A percentile compares a stretch with the other conserved stretches of the same genome.
These are phyloP conservation scores for Sporothrix pseudoabietina DNA, from an alignment of 2,329 filamentous ascomycete species.

Conservation along the genomic window DNA sequence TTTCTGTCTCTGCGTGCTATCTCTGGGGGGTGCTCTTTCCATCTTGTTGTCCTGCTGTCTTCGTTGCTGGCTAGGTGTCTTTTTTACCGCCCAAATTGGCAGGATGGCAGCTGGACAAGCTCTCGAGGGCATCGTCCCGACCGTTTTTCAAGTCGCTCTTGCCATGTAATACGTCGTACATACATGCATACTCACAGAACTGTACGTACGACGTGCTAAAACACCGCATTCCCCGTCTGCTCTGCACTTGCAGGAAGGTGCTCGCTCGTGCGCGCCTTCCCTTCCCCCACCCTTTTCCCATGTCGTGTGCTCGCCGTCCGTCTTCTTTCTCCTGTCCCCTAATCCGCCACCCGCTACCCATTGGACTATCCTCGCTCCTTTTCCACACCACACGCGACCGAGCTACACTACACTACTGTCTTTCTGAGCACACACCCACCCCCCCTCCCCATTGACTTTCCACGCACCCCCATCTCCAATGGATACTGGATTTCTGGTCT, in stretches of 20 bases:
- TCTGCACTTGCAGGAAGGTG: not conserved
- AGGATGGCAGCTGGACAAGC: not conserved
- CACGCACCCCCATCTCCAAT: not conserved
- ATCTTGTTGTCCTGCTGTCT: not conserved
- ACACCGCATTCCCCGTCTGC: not conserved
- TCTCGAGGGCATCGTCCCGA: not conserved
- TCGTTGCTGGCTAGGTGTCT: not conserved
- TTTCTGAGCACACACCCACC: not conserved
- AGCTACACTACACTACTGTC: not conserved
- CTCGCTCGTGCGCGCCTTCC: conserved; percentile 1
- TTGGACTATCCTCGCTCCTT: not conserved
- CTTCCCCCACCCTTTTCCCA: not conserved
- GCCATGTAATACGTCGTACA: too few relatives aligned
- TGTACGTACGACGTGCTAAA: not conserved
- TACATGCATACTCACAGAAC: too few relatives aligned
- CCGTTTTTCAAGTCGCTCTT: not conserved
- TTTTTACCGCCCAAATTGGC: not conserved
- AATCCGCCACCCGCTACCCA: conserved; percentile 10
- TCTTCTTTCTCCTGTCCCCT: not conserved
- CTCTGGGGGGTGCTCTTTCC: not conserved
- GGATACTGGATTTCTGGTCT: conserved; percentile 8
- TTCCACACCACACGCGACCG: conserved; percentile 19
- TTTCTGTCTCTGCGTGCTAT: not conserved
- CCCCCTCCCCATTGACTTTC: not conserved
- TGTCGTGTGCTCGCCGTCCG: not conserved